These are phyloP conservation scores for Datisca glomerata DNA, from an alignment of 306 rosid species.

Conservation along the genomic window DNA sequence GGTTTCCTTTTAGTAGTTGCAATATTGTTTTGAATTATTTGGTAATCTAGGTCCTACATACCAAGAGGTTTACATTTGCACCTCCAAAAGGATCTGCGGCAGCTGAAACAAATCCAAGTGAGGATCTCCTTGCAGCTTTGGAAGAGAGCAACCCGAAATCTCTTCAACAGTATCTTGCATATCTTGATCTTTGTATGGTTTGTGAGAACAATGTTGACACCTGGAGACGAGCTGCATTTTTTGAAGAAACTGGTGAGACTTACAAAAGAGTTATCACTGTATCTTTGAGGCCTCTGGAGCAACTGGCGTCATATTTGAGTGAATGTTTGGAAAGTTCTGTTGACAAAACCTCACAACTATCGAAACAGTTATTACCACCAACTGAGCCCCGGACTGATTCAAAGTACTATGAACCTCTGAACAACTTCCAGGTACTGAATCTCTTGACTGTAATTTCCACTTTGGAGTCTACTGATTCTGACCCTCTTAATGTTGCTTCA, in stretches of 20 bases:
- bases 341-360: slow-evolving; percentile 42
- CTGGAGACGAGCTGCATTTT: slow-evolving; percentile 96
- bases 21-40: slow-evolving; percentile 16
- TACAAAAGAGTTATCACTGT: slow-evolving; percentile 74
- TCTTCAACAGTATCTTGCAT: slow-evolving; percentile 85
- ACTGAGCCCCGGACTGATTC: slow-evolving; percentile 38
- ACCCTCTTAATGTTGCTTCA: too few relatives aligned
- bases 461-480: not conserved
- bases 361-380: slow-evolving; percentile 61
- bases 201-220: slow-evolving; percentile 85
- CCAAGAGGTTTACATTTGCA: slow-evolving; percentile 77
- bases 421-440: slow-evolving; percentile 58
- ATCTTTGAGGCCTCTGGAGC: slow-evolving; percentile 75
- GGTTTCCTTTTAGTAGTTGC: slow-evolving; percentile 8
- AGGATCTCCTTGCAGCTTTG: slow-evolving; percentile 81
- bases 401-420: slow-evolving; percentile 39
- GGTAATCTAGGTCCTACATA: slow-evolving; percentile 57
- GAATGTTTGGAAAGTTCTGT: slow-evolving; percentile 48
- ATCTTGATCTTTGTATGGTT: slow-evolving; percentile 92
- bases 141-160: slow-evolving; percentile 73
- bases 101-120: slow-evolving; percentile 94
- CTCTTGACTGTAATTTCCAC: not conserved
- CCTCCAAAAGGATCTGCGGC: slow-evolving; percentile 99
- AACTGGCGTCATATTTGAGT: slow-evolving; percentile 49
- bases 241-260: slow-evolving; percentile 88